Evolutionary conservation across 768 basidiomycete species (phyloP).

Genomic region (Auricularia sp.): DNA sequence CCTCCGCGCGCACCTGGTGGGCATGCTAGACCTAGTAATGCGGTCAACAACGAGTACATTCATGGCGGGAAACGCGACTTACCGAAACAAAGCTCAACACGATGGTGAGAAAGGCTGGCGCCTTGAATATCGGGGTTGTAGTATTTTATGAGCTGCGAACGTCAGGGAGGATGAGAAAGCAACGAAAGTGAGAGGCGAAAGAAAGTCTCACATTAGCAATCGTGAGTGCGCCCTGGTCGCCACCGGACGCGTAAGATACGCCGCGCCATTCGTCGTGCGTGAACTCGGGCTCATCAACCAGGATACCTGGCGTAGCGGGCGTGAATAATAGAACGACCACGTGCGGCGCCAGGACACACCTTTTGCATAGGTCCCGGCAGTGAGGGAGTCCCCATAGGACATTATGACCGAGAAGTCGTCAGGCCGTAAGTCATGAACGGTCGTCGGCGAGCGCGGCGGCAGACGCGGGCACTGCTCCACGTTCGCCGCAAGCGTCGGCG

Average conservation of each 20-base stretch:
- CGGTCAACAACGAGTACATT: not conserved
- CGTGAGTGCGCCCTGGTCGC: slow-evolving; percentile 13
- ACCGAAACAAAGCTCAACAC: slow-evolving; percentile 11
- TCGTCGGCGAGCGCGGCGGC: not conserved
- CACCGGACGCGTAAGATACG: slow-evolving; percentile 14
- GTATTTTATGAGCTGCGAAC: slow-evolving; percentile 10
- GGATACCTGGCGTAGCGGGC: not conserved
- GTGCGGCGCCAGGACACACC: slow-evolving; percentile 6
- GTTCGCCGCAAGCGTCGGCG: not conserved
- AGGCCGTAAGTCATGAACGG: slow-evolving; percentile 10
- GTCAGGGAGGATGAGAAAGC: not conserved
- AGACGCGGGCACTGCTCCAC: not conserved
- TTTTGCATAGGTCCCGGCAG: slow-evolving; percentile 21
- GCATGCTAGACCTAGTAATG: not conserved
- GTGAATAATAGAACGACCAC: not conserved
- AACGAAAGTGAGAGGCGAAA: not conserved
- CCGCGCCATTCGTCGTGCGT: slow-evolving; percentile 14
- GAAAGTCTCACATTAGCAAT: slow-evolving; percentile 14
- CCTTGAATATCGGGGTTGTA: slow-evolving; percentile 9
- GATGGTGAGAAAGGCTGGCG: slow-evolving; percentile 8
- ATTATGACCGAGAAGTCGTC: slow-evolving; percentile 25
- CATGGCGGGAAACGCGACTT: not conserved
- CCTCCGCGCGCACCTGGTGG: not conserved
- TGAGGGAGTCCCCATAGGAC: slow-evolving; percentile 25
- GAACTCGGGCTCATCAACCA: not conserved